A percentile compares a stretch with the other conserved stretches of the same genome.
These are phyloP conservation scores for Nigrospora sphaerica DNA, from an alignment of 2,329 filamentous ascomycete genomes.

Conservation along the genomic window DNA sequence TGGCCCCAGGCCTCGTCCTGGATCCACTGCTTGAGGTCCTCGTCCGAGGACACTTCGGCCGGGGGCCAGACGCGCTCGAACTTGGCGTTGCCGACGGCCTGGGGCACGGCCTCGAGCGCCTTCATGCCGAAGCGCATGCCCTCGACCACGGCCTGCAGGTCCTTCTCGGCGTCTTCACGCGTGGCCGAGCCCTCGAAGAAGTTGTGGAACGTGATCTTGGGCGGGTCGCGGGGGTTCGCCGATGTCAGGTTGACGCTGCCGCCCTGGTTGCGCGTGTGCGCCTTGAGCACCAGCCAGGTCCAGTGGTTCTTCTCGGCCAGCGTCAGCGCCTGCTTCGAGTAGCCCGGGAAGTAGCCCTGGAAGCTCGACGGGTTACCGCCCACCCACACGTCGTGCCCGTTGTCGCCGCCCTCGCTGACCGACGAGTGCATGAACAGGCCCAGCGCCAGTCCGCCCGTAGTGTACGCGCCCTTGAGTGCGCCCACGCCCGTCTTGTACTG, in stretches of 20 bases:
- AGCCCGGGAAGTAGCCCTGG: conserved; percentile 25
- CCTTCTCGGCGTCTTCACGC: conserved; percentile 5
- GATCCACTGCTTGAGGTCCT: conserved; percentile 38
- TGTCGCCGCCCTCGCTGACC: conserved; percentile 19
- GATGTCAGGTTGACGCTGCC: conserved; percentile 51
- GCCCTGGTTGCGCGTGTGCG: conserved; percentile 47
- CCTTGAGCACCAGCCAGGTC: conserved; percentile 42
- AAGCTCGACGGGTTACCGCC: conserved; percentile 23
- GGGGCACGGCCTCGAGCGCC: conserved; percentile 15
- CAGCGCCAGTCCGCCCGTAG: conserved; percentile 39
- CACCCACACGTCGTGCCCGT: conserved; percentile 21
- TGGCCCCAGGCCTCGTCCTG: conserved; percentile 47
- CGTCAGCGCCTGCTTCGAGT: conserved; percentile 15
- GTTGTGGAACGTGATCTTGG: conserved; percentile 48
- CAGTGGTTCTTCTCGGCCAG: conserved; percentile 27
- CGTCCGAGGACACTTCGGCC: conserved; percentile 22
- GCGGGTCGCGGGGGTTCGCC: conserved; percentile 50
- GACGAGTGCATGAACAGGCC: conserved; percentile 28
- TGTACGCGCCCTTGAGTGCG: conserved; percentile 15
- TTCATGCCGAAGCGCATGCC: conserved; percentile 35
- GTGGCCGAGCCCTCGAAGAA: conserved; percentile 38
- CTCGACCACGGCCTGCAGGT: conserved; percentile 39
- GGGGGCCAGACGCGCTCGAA: conserved; percentile 36
- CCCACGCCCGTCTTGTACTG: conserved; percentile 18
- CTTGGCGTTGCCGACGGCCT: conserved; percentile 2